Percentiles rank a stretch among this genome's conserved stretches.
phyloP scores from a whole-genome alignment of 148 eudicot genomes.

The Rhododendron simsii region DNA sequence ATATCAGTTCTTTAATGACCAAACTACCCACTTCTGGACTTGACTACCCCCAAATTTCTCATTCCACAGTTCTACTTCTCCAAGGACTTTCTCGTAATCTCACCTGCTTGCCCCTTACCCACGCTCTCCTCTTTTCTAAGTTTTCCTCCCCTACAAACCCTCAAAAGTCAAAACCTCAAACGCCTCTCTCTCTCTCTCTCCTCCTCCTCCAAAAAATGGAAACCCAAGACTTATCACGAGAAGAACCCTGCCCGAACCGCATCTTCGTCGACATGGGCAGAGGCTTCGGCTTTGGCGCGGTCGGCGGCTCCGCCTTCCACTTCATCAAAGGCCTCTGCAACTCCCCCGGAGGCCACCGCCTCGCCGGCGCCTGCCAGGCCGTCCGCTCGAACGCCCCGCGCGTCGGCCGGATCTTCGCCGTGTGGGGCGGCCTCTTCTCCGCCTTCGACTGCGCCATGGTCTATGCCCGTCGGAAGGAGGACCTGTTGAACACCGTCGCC shows the following conservation, averaged over 20 bases:
- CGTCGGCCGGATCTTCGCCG: constrained; percentile 67
- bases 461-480: constrained; percentile 63
- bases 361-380: constrained; percentile 43
- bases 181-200: neutral
- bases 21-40: too few relatives aligned
- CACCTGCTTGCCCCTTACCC: neutral
- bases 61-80: neutral
- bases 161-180: too few relatives aligned
- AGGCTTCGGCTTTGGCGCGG: constrained; percentile 68
- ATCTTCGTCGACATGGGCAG: constrained; percentile 79
- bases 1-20: too few relatives aligned
- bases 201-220: too few relatives aligned
- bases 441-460: constrained; percentile 60
- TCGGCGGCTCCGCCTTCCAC: constrained; percentile 70
- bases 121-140: neutral
- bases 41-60: too few relatives aligned
- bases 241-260: constrained; percentile 21
- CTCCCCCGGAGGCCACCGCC: constrained; percentile 48
- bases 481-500: constrained; percentile 70
- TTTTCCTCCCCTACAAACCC: neutral
- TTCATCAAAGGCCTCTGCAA: constrained; percentile 50
- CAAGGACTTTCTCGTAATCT: neutral
- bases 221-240: too few relatives aligned
- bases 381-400: constrained; percentile 54
- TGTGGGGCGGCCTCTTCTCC: constrained; percentile 73